Evolutionary conservation across 2,329 filamentous ascomycete species (phyloP).

Genomic region (Cercospora beticola): DNA sequence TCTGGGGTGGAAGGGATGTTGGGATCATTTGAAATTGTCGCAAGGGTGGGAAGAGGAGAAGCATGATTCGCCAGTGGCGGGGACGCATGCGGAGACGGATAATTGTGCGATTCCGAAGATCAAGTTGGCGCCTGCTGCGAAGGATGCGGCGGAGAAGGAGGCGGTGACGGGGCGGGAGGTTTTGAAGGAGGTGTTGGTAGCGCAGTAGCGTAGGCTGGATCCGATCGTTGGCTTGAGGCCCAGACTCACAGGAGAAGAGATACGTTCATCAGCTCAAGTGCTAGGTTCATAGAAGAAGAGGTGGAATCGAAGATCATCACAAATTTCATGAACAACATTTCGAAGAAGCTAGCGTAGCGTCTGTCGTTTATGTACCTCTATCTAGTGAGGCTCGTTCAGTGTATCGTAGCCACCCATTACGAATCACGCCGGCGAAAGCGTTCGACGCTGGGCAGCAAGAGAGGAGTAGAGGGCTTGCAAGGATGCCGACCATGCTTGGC

Average conservation of each 20-base stretch:
- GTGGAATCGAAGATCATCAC: not conserved
- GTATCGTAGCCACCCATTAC: not conserved
- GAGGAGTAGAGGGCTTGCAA: not conserved
- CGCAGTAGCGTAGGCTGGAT: not conserved
- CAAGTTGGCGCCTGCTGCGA: not conserved
- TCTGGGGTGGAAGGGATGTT: constrained; percentile 20
- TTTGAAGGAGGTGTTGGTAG: not conserved
- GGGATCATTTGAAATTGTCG: constrained; percentile 18
- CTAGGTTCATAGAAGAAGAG: not conserved
- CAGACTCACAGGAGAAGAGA: not conserved
- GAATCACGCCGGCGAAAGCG: not conserved
- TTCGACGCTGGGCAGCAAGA: not conserved
- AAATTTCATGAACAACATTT: not conserved
- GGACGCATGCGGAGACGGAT: not conserved
- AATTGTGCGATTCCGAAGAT: constrained; percentile 5
- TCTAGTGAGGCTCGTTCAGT: not conserved
- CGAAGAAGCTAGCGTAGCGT: not conserved
- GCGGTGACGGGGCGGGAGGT: not conserved
- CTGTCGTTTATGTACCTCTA: not conserved
- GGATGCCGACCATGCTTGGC: not conserved
- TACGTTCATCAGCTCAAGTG: not conserved
- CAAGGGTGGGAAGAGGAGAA: constrained; percentile 8
- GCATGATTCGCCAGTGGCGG: not conserved
- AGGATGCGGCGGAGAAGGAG: not conserved
- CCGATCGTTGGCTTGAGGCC: not conserved